Conservation (phyloP, 139 green algal species). For the Micractinium sp. region DNA sequence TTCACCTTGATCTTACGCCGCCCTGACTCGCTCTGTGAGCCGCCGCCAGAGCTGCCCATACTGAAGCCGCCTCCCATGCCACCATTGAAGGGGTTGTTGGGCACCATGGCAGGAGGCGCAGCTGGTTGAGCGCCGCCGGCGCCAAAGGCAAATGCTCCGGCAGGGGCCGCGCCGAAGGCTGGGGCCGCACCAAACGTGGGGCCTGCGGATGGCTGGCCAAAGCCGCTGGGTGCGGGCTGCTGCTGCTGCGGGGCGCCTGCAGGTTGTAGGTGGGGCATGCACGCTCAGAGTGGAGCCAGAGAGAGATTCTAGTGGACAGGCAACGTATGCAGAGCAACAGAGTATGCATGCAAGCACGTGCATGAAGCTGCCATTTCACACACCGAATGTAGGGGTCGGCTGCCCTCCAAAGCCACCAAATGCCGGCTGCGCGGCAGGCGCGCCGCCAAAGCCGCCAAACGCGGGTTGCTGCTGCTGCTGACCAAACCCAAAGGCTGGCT, state of each 20-base stretch:
- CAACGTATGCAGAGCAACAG: not conserved
- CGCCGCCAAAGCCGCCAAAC: not conserved
- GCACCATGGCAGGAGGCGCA: constrained; percentile 9
- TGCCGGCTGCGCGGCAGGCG: not conserved
- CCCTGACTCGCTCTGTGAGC: constrained; percentile 43
- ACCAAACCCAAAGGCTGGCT: constrained; percentile 17
- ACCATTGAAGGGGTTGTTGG: constrained; percentile 46
- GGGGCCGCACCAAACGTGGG: not conserved
- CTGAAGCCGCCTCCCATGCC: constrained; percentile 44
- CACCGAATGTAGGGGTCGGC: not conserved
- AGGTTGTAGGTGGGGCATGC: not conserved
- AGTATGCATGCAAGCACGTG: not conserved
- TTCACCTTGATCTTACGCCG: constrained; percentile 49
- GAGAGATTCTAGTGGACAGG: not conserved
- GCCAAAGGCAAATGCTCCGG: constrained; percentile 32
- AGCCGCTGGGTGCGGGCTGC: not conserved
- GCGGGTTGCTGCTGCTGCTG: not conserved
- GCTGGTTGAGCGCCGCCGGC: not conserved
- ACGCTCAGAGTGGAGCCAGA: not conserved
- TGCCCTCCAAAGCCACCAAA: constrained; percentile 2
- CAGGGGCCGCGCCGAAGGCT: not conserved
- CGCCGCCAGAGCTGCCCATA: constrained; percentile 37
- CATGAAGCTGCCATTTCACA: no score
- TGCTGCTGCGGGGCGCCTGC: not conserved
- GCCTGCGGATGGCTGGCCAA: not conserved